Percentiles rank a stretch among this genome's conserved stretches.
phyloP scores from a whole-genome alignment of 805 yeast species.

The Metschnikowia colocasiae region DNA sequence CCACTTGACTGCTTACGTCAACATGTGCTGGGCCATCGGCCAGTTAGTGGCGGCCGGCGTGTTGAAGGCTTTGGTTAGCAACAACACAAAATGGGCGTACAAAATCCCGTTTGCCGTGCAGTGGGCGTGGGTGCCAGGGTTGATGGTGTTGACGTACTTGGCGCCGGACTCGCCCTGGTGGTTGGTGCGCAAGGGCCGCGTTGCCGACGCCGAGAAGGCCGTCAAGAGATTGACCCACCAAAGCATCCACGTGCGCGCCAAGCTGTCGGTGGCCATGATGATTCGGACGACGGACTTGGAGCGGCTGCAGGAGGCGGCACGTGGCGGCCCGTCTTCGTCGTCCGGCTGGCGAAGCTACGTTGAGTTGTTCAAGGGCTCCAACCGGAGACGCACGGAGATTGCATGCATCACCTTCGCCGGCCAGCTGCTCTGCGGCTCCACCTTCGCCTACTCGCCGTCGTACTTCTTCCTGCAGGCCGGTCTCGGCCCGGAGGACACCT shows the following conservation, averaged over 20 bases:
- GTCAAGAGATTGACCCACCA: constrained; percentile 11
- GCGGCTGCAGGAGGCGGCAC: constrained; percentile 27
- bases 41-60: constrained; percentile 55
- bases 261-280: constrained; percentile 20
- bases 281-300: constrained; percentile 33
- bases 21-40: constrained; percentile 55
- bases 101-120: constrained; percentile 56
- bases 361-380: constrained; percentile 7
- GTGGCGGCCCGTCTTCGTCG: constrained; percentile 16
- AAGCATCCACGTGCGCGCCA: constrained; percentile 16
- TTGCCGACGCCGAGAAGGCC: constrained; percentile 38
- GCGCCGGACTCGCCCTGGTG: constrained; percentile 63
- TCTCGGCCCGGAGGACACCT: constrained; percentile 6
- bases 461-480: constrained; percentile 13
- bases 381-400: constrained; percentile 10
- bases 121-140: constrained; percentile 57
- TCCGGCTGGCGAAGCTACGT: constrained; percentile 25
- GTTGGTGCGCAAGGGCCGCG: constrained; percentile 41
- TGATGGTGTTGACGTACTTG: constrained; percentile 38
- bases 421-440: constrained; percentile 11
- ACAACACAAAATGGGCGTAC: constrained; percentile 35
- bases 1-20: constrained; percentile 48
- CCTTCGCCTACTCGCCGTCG: constrained; percentile 11
- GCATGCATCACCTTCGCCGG: constrained; percentile 12
- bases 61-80: constrained; percentile 32